These are phyloP conservation scores for Peronospora farinosa DNA, from an alignment of 352 stramenopile species.

Conservation along the genomic window DNA sequence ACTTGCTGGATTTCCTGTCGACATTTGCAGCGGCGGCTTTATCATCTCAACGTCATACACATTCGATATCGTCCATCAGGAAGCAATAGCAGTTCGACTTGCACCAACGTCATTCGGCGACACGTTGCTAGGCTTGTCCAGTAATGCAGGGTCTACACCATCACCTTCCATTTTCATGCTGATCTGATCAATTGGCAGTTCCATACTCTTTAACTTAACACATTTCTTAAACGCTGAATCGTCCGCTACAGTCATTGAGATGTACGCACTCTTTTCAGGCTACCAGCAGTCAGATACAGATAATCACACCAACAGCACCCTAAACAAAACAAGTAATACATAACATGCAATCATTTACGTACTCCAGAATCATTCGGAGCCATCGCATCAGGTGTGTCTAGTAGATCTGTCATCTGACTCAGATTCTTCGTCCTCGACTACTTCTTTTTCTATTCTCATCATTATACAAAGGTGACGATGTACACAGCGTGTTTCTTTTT, in stretches of 20 bases:
- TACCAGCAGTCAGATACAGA: slow-evolving; percentile 8
- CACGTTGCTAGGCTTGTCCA: slow-evolving; percentile 53
- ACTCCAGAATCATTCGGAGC: slow-evolving; percentile 76
- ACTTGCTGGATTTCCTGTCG: slow-evolving; percentile 12
- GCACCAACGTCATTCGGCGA: slow-evolving; percentile 80
- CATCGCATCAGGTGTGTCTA: slow-evolving; percentile 64
- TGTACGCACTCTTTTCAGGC: slow-evolving; percentile 59
- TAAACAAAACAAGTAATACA: slow-evolving; percentile 6
- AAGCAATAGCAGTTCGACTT: slow-evolving; percentile 18
- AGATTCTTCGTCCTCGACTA: slow-evolving; percentile 45
- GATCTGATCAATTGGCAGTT: slow-evolving; percentile 78
- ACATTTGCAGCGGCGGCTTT: slow-evolving; percentile 29
- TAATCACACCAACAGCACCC: background rate
- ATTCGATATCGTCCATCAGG: slow-evolving; percentile 3
- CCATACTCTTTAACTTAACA: slow-evolving; percentile 81
- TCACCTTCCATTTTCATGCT: slow-evolving; percentile 85
- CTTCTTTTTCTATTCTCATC: slow-evolving; percentile 58
- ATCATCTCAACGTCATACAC: slow-evolving; percentile 1
- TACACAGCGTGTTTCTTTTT: slow-evolving; percentile 61
- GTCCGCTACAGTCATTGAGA: slow-evolving; percentile 62
- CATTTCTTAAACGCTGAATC: slow-evolving; percentile 81
- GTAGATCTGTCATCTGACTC: slow-evolving; percentile 36
- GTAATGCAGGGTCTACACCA: slow-evolving; percentile 52
- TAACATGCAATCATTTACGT: slow-evolving; percentile 13
- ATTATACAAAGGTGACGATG: slow-evolving; percentile 71